Evolutionary conservation across 169 alveolate species (phyloP), one percentile per base, ranked within the genome.

Genomic region (Fabrea salina): DNA sequence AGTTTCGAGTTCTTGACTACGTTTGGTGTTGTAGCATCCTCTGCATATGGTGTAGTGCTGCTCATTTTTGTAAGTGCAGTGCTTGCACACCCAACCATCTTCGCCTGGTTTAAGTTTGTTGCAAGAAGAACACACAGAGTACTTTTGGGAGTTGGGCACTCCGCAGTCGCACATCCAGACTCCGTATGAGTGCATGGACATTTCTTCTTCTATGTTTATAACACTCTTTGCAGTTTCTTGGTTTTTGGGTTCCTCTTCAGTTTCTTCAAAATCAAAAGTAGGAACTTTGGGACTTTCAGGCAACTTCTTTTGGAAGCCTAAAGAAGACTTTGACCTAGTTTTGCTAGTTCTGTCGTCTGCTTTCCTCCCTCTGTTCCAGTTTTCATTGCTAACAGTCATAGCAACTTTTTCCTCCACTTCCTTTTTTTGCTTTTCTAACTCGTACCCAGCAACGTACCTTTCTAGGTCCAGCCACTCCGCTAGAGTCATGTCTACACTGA

Each of bases 151-250:
- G 35, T 68, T 68, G 8, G 1, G 8, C 40, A n/a, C 7, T 3
- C 78, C 78, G 33, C 78, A 68, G n/a, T 68, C 66, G 30, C 78
- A 68, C 1, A 13, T 43, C 61, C 78, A 68, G 53, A 16, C 16
- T 44, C 16, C 53, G n/a, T n/a, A n/a, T n/a, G n/a, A n/a, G 1
- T 56, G 68, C 27, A 56, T 56, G 0, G 1, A 19, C 27, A 19
- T 16, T 56, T 56, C 68, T n/a, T 22, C 68, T 56, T n/a, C 40
- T 3, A 0, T 22, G 27, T 3, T 2, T 56, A 35, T 0, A 1
- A 2, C 4, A 16, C 2, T 2, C 27, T 0, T 47, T 0, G 2
- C 0, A n/a, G n/a, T 16, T 3, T 56, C 40, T 27, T 56, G 16
- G 11, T 56, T 27, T 19, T 0, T 3, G 25, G 16, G n/a, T 56